These are phyloP conservation scores for Pontederia paniculata DNA, from an alignment of 176 grass and related monocot species.

Conservation along the genomic window DNA sequence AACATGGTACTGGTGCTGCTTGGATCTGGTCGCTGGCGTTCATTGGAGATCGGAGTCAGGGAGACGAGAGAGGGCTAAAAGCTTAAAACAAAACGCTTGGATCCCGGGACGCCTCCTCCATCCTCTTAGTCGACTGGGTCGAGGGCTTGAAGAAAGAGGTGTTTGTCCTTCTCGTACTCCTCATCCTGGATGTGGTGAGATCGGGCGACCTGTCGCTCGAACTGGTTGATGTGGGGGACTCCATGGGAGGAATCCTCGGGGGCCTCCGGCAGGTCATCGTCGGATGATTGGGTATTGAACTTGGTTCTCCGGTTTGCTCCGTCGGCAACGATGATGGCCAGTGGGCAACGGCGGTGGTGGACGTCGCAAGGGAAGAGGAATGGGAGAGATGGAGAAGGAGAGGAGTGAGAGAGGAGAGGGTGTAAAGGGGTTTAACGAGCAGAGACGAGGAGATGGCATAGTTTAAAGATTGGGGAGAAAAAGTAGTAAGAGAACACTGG, in stretches of 20 bases:
- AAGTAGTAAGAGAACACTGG: no score
- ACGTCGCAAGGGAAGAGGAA: background rate
- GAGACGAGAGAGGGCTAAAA: no score
- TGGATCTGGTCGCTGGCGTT: no score
- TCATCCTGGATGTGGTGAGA: constrained; percentile 35
- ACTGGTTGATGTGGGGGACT: constrained; percentile 47
- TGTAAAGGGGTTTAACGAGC: no score
- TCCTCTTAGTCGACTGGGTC: constrained; percentile 14
- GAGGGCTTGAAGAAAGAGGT: constrained; percentile 36
- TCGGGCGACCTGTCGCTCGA: constrained; percentile 53
- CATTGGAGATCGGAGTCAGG: no score
- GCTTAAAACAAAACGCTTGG: no score
- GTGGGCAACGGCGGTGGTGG: background rate
- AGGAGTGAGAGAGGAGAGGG: background rate
- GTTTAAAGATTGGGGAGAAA: no score
- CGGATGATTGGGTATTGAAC: constrained; percentile 47
- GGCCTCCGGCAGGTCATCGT: constrained; percentile 71
- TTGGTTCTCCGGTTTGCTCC: constrained; percentile 9
- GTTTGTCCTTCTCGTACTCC: constrained; percentile 34
- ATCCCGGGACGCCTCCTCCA: constrained; percentile 7
- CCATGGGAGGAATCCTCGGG: constrained; percentile 85
- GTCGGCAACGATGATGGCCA: constrained; percentile 15
- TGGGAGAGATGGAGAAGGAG: background rate
- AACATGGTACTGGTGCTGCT: no score
- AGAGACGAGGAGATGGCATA: no score